phyloP scores from a whole-genome alignment of 345 rosid genomes.

The Kandelia obovata region DNA sequence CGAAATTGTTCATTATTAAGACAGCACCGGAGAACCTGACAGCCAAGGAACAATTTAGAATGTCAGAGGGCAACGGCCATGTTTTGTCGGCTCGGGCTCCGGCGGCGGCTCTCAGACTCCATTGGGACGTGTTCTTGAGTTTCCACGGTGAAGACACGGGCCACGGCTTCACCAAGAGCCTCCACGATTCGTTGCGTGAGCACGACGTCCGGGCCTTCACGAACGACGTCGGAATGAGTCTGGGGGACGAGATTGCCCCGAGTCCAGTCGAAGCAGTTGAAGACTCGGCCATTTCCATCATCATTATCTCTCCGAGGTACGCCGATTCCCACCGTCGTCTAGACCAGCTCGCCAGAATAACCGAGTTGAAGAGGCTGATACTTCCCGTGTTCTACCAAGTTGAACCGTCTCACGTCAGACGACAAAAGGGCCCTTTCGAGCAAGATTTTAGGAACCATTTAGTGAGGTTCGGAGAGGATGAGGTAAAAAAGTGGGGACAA shows the following conservation, averaged over 20 bases:
- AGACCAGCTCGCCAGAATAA: constrained; percentile 43
- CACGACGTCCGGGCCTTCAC: constrained; percentile 33
- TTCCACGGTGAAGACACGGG: constrained; percentile 64
- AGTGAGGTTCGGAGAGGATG: constrained; percentile 16
- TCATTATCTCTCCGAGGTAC: constrained; percentile 37
- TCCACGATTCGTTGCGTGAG: constrained; percentile 20
- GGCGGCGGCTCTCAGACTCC: constrained; percentile 27
- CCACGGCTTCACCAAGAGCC: constrained; percentile 20
- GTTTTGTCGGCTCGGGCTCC: background rate
- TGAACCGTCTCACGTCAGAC: constrained; percentile 47
- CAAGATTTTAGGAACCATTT: constrained; percentile 25
- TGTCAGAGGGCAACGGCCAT: too few relatives aligned
- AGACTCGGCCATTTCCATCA: constrained; percentile 47
- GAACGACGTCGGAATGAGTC: constrained; percentile 40
- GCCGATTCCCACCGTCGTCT: constrained; percentile 47
- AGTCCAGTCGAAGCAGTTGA: constrained; percentile 38
- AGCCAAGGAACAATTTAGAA: too few relatives aligned
- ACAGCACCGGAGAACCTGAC: too few relatives aligned
- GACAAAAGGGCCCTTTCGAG: constrained; percentile 34
- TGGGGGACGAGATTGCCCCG: constrained; percentile 41
- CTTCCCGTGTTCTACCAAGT: constrained; percentile 49
- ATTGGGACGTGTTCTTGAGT: constrained; percentile 53
- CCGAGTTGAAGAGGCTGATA: constrained; percentile 31
- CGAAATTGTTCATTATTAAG: too few relatives aligned
- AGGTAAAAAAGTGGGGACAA: constrained; percentile 33